Conservation (phyloP, 306 rosid genomes). For the Quercus agrifolia region DNA sequence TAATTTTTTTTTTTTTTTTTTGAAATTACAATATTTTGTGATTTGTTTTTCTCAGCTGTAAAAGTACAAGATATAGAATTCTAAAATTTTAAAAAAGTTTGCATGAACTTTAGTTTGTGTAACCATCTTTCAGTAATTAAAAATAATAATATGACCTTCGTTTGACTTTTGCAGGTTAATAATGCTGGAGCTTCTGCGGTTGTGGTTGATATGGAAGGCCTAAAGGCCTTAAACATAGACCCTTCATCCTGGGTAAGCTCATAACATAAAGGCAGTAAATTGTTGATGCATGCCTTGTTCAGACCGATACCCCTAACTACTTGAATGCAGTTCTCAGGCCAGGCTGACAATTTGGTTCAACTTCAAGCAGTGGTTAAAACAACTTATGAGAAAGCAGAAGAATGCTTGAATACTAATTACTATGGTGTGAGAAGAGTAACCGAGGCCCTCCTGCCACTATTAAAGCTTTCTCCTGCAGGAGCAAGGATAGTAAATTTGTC, state of each 20-base stretch:
- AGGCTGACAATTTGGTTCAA: constrained; percentile 17
- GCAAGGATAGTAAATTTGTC: constrained; percentile 58
- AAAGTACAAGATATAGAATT: too few relatives aligned
- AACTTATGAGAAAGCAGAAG: constrained; percentile 41
- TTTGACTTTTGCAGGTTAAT: constrained; percentile 37
- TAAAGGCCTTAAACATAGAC: constrained; percentile 44
- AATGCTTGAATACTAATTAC: constrained; percentile 51
- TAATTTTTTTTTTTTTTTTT: too few relatives aligned
- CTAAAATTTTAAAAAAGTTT: too few relatives aligned
- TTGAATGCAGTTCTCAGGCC: constrained; percentile 42
- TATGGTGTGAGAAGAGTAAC: constrained; percentile 49
- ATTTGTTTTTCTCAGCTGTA: too few relatives aligned
- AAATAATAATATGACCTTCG: too few relatives aligned
- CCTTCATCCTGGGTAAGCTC: constrained; percentile 35
- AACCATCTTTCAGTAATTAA: too few relatives aligned
- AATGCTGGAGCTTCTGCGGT: constrained; percentile 49
- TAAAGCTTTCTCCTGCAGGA: constrained; percentile 37
- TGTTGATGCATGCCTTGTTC: not conserved
- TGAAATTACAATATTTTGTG: too few relatives aligned
- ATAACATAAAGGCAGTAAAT: not conserved
- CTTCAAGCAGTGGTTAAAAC: constrained; percentile 28
- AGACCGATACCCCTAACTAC: not conserved
- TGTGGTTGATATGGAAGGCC: constrained; percentile 32
- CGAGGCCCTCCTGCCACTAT: constrained; percentile 54
- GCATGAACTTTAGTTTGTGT: too few relatives aligned